A percentile compares a stretch with the other conserved stretches of the same genome.
Conservation (phyloP, 169 alveolate species). For the Eimeria necatrix region DNA sequence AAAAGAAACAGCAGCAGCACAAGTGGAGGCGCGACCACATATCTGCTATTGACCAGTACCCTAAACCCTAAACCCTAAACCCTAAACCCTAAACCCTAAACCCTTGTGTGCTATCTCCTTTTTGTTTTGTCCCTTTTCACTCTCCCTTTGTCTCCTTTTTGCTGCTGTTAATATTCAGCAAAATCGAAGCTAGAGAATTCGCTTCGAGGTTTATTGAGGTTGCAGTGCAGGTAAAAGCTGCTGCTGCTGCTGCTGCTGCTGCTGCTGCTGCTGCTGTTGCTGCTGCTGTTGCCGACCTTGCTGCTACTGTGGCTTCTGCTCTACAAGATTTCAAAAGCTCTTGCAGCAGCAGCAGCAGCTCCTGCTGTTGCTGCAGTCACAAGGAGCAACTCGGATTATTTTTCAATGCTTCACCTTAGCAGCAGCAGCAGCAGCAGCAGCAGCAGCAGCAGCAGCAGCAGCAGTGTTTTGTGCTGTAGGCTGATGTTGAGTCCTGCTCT, state of each 20-base stretch:
- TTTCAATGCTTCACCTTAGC: too few species aligned
- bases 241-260: too few species aligned
- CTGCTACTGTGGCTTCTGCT: background rate
- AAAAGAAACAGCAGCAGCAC: background rate
- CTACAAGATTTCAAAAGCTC: background rate
- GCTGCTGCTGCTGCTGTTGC: too few species aligned
- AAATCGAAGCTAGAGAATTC: background rate
- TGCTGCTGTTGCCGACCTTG: background rate
- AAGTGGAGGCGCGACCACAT: constrained; percentile 12
- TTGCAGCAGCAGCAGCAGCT: too few species aligned
- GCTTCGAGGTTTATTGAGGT: background rate
- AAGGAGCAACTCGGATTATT: background rate
- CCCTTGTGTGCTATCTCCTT: background rate
- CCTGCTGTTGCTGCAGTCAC: background rate
- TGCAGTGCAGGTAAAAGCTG: background rate
- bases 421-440: background rate
- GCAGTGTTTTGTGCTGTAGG: background rate
- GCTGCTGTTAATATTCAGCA: background rate
- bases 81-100: background rate
- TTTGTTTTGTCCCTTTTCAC: background rate
- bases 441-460: background rate
- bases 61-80: background rate
- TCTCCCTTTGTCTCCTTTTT: background rate
- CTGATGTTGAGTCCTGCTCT: background rate
- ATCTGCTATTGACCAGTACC: background rate